Conservation (phyloP, 2,329 filamentous ascomycete genomes). For the Penicillium carneum region DNA sequence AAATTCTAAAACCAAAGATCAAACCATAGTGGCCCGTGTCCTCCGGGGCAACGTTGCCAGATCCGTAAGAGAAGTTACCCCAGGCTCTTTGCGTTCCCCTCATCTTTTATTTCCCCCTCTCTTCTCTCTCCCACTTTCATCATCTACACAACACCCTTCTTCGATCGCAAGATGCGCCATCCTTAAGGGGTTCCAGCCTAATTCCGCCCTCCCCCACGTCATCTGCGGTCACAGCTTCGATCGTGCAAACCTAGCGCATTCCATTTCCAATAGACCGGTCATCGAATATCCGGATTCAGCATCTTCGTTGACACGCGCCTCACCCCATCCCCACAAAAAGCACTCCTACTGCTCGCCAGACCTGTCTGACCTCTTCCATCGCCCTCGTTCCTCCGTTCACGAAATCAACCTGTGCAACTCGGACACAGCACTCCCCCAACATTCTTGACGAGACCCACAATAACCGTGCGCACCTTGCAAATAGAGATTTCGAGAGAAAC, state of each 20-base stretch:
- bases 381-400: neutral
- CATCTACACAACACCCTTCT: slow-evolving; percentile 17
- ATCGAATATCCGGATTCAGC: neutral
- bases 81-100: slow-evolving; percentile 25
- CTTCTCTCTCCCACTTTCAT: slow-evolving; percentile 24
- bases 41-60: slow-evolving; percentile 38
- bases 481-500: slow-evolving; percentile 34
- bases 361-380: neutral
- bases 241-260: slow-evolving; percentile 26
- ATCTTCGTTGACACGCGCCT: slow-evolving; percentile 6
- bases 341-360: neutral
- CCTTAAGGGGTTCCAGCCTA: slow-evolving; percentile 39
- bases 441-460: slow-evolving; percentile 39
- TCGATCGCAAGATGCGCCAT: slow-evolving; percentile 30
- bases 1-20: slow-evolving; percentile 1
- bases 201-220: slow-evolving; percentile 38
- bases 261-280: neutral
- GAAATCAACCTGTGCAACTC: neutral
- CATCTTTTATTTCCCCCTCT: slow-evolving; percentile 20
- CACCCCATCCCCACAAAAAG: neutral
- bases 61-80: slow-evolving; percentile 31
- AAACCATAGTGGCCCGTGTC: slow-evolving; percentile 35
- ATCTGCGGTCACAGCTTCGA: slow-evolving; percentile 39
- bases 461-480: slow-evolving; percentile 33
- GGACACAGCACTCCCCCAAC: neutral